Conservation (phyloP, 106 monocot species). For the Allium fistulosum region DNA sequence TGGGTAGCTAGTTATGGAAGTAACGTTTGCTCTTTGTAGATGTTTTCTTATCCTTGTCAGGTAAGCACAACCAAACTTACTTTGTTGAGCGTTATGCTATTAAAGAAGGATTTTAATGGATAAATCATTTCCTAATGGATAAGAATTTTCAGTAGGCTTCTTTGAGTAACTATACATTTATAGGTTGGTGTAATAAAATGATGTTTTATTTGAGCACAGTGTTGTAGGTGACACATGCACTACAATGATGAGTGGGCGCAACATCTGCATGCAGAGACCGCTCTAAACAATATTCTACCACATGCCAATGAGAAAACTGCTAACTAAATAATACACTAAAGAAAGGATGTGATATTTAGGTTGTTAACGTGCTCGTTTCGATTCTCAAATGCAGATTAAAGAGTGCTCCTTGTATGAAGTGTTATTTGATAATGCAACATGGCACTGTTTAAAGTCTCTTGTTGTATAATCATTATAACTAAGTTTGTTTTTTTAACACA, state of each 20-base stretch:
- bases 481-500: too few relatives aligned
- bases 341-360: slow-evolving; percentile 51
- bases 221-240: slow-evolving; percentile 64
- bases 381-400: slow-evolving; percentile 32
- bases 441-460: slow-evolving; percentile 20
- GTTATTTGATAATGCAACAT: slow-evolving; percentile 52
- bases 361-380: slow-evolving; percentile 74
- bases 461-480: too few relatives aligned
- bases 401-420: slow-evolving; percentile 43
- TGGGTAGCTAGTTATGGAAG: slow-evolving; percentile 72
- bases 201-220: slow-evolving; percentile 21
- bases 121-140: neutral
- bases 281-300: slow-evolving; percentile 71
- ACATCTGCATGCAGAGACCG: slow-evolving; percentile 76
- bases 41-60: slow-evolving; percentile 64
- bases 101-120: neutral
- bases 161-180: neutral
- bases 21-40: slow-evolving; percentile 66
- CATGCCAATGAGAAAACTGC: slow-evolving; percentile 60
- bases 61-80: slow-evolving; percentile 17
- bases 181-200: neutral
- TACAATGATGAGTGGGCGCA: slow-evolving; percentile 78
- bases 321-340: slow-evolving; percentile 60
- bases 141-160: too few relatives aligned
- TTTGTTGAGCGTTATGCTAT: neutral